Conservation (phyloP, 768 basidiomycete genomes). For the Punctularia strigosozonata region DNA sequence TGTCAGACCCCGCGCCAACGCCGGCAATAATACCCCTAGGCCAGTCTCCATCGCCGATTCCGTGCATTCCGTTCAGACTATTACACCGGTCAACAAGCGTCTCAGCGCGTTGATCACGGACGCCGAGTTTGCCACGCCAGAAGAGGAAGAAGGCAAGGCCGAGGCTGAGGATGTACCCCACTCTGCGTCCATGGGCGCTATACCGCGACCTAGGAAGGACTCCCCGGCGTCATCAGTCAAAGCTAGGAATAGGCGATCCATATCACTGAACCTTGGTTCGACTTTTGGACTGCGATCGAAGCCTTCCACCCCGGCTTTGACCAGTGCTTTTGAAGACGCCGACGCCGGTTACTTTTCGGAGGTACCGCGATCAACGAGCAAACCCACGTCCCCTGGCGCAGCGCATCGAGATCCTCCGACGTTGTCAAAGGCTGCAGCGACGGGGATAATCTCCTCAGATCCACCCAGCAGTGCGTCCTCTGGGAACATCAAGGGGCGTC, state of each 20-base stretch:
- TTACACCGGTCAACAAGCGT: conserved; percentile 56
- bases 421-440: conserved; percentile 28
- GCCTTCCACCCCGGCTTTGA: conserved; percentile 16
- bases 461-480: conserved; percentile 20
- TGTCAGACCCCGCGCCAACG: conserved; percentile 40
- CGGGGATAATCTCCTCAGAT: conserved; percentile 29
- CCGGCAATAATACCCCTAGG: conserved; percentile 40
- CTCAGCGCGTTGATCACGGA: conserved; percentile 59
- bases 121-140: conserved; percentile 52
- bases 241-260: conserved; percentile 46
- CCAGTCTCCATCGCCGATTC: conserved; percentile 76
- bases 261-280: conserved; percentile 45
- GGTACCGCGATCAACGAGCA: not conserved
- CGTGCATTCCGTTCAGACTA: conserved; percentile 59
- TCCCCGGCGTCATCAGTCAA: conserved; percentile 36
- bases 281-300: conserved; percentile 17
- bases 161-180: too few species aligned
- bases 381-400: conserved; percentile 6
- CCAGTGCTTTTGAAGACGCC: conserved; percentile 4
- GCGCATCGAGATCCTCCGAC: conserved; percentile 26
- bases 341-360: not conserved
- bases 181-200: not conserved
- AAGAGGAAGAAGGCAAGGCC: conserved; percentile 41
- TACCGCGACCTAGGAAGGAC: conserved; percentile 12
- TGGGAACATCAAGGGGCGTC: conserved; percentile 32